Percentiles rank a stretch among this genome's conserved stretches.
Evolutionary conservation across 208 protist species (phyloP).

Genomic region (Tritrichomonas foetus): DNA sequence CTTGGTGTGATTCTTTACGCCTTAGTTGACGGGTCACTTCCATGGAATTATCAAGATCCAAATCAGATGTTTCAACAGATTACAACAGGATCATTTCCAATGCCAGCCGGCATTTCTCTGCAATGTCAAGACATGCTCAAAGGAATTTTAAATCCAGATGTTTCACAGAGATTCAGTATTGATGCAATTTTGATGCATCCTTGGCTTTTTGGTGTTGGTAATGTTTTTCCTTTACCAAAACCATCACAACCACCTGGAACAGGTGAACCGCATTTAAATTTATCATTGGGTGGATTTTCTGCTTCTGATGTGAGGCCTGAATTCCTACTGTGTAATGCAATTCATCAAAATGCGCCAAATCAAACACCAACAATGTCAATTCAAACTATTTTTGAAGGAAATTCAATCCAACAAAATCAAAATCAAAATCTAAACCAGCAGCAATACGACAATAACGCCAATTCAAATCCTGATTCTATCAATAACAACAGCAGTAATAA

Average conservation of each 20-base stretch:
- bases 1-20: background rate
- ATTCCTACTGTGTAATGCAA: too few species aligned
- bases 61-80: constrained; percentile 1
- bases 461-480: too few species aligned
- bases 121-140: background rate
- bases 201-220: constrained; percentile 18
- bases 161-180: background rate
- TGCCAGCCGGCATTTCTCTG: background rate
- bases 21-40: background rate
- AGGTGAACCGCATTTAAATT: too few species aligned
- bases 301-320: too few species aligned
- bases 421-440: too few species aligned
- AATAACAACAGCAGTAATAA: too few species aligned
- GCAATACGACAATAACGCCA: too few species aligned
- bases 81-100: background rate
- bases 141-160: background rate
- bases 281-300: background rate
- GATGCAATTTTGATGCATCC: constrained; percentile 21
- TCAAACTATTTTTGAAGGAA: too few species aligned
- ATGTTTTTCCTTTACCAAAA: too few species aligned
- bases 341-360: background rate
- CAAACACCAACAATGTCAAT: background rate
- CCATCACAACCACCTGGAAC: too few species aligned
- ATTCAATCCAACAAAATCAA: background rate
- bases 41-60: constrained; percentile 3